A percentile compares a stretch with the other conserved stretches of the same genome.
These are phyloP conservation scores for Musa schizocarpa DNA, from an alignment of 176 grass and related monocot genomes.

Conservation along the genomic window DNA sequence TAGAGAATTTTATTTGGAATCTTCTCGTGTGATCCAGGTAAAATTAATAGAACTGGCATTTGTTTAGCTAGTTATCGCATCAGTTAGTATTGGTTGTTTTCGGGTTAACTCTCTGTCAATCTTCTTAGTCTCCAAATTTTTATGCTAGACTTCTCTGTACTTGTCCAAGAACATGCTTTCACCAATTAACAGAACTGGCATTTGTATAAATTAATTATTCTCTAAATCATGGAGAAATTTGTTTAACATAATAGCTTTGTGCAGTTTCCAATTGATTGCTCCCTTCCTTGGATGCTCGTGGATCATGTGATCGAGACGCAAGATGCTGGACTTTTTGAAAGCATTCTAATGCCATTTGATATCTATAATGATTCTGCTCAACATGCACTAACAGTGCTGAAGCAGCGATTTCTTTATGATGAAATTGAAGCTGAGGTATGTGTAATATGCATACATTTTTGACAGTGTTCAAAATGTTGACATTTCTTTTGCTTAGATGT, in stretches of 20 bases:
- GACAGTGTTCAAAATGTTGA: background rate
- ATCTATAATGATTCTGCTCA: constrained; percentile 99
- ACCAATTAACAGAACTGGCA: background rate
- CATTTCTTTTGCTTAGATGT: background rate
- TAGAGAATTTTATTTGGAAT: constrained; percentile 98
- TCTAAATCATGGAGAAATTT: background rate
- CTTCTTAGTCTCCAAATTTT: background rate
- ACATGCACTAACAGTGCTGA: constrained; percentile 80
- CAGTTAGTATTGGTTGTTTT: background rate
- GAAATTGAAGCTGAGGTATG: constrained; percentile 99
- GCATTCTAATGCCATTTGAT: constrained; percentile 97
- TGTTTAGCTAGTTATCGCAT: background rate
- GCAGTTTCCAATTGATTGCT: constrained; percentile 97
- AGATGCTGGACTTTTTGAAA: constrained; percentile 96
- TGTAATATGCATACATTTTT: background rate
- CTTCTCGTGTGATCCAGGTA: constrained; percentile 97
- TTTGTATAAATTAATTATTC: background rate
- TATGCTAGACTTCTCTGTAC: background rate
- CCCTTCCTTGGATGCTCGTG: constrained; percentile 95
- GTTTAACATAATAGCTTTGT: background rate
- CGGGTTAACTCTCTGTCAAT: background rate
- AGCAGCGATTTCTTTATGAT: constrained; percentile 97
- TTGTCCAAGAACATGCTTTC: background rate
- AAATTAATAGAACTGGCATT: background rate
- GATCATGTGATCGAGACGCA: constrained; percentile 74